phyloP scores from a whole-genome alignment of 352 stramenopile genomes.

The Discostella stelligera region DNA sequence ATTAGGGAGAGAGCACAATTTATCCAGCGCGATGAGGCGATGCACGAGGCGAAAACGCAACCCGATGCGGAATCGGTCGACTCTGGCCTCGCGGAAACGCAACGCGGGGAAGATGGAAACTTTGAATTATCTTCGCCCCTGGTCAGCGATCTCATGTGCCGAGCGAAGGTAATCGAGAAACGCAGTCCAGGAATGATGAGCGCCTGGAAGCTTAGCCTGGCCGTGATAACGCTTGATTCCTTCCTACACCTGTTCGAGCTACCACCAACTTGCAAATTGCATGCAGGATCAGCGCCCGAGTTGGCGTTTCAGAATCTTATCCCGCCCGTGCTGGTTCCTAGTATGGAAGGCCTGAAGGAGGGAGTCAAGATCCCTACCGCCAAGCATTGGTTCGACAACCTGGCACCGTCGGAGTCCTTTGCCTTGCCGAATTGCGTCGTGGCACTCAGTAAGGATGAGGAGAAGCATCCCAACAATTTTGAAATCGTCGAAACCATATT shows the following conservation, averaged over 20 bases:
- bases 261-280: slow-evolving; percentile 45
- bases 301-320: slow-evolving; percentile 70
- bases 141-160: slow-evolving; percentile 61
- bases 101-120: slow-evolving; percentile 27
- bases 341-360: slow-evolving; percentile 31
- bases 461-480: slow-evolving; percentile 54
- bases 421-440: slow-evolving; percentile 62
- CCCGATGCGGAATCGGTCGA: slow-evolving; percentile 24
- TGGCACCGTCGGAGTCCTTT: slow-evolving; percentile 62
- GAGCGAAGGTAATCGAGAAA: slow-evolving; percentile 69
- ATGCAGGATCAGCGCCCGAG: slow-evolving; percentile 56
- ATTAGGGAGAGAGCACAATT: slow-evolving; percentile 55
- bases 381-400: slow-evolving; percentile 63
- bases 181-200: slow-evolving; percentile 52
- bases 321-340: slow-evolving; percentile 59
- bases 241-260: slow-evolving; percentile 78
- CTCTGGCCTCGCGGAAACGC: slow-evolving; percentile 29
- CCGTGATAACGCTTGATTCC: slow-evolving; percentile 63
- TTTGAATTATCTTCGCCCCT: slow-evolving; percentile 66
- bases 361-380: slow-evolving; percentile 45
- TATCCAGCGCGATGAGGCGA: slow-evolving; percentile 40
- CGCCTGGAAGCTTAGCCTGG: slow-evolving; percentile 64
- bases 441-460: slow-evolving; percentile 33
- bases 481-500: slow-evolving; percentile 60
- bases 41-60: slow-evolving; percentile 35